These are phyloP conservation scores for Pichia pseudocactophila DNA, from an alignment of 805 yeast genomes.

Conservation along the genomic window DNA sequence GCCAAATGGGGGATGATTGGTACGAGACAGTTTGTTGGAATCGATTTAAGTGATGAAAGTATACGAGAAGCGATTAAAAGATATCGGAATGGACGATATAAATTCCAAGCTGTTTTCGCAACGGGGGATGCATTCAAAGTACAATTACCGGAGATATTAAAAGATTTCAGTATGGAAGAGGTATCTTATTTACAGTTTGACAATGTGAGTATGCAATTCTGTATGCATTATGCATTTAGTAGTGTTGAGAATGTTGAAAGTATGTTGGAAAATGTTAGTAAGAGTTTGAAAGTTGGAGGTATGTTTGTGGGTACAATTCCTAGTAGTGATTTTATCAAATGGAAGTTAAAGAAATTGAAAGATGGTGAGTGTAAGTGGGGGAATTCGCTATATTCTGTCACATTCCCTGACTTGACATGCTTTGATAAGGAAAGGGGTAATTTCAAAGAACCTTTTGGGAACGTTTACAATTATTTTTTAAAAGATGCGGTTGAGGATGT, in stretches of 20 bases:
- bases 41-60: slow-evolving; percentile 86
- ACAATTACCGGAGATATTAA: slow-evolving; percentile 57
- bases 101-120: slow-evolving; percentile 57
- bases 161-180: slow-evolving; percentile 53
- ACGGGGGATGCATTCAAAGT: slow-evolving; percentile 88
- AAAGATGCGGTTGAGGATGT: slow-evolving; percentile 94
- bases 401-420: slow-evolving; percentile 47
- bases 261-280: slow-evolving; percentile 64
- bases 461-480: slow-evolving; percentile 69
- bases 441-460: slow-evolving; percentile 72
- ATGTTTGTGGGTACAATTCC: slow-evolving; percentile 91
- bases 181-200: slow-evolving; percentile 63
- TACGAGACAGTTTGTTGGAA: slow-evolving; percentile 73
- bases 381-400: slow-evolving; percentile 71
- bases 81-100: slow-evolving; percentile 41
- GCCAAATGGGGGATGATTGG: slow-evolving; percentile 76
- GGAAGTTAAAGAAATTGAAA: slow-evolving; percentile 46
- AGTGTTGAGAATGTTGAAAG: slow-evolving; percentile 70
- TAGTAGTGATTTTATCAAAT: slow-evolving; percentile 72
- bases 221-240: slow-evolving; percentile 91
- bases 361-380: slow-evolving; percentile 66
- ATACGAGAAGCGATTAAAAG: slow-evolving; percentile 77
- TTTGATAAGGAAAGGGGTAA: slow-evolving; percentile 59
- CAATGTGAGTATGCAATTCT: slow-evolving; percentile 82
- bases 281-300: slow-evolving; percentile 75